A percentile compares a stretch with the other conserved stretches of the same genome.
These are phyloP conservation scores for Leccinum colubrinum DNA, from an alignment of 1,284 basidiomycete species.

Conservation along the genomic window DNA sequence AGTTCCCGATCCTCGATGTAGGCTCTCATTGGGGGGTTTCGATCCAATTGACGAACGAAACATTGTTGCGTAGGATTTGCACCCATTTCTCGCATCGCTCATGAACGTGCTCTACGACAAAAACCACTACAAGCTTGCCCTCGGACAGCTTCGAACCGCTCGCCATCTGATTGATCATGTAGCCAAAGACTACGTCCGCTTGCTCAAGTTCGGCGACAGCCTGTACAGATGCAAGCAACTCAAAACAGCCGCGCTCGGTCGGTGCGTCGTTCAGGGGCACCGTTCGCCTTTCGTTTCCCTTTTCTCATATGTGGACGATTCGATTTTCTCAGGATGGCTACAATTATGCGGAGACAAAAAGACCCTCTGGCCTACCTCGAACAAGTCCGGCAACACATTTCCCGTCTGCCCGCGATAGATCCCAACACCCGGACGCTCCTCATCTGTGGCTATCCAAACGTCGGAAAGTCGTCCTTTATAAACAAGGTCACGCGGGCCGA, in stretches of 20 bases:
- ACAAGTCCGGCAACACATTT: constrained; percentile 96
- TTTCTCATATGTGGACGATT: constrained; percentile 2
- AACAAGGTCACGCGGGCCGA: constrained; percentile 98
- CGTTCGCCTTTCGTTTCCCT: background rate
- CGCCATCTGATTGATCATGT: constrained; percentile 94
- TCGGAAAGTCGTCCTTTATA: constrained; percentile 97
- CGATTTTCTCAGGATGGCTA: constrained; percentile 74
- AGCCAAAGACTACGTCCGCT: constrained; percentile 91
- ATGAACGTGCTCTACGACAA: constrained; percentile 98
- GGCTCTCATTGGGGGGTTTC: constrained; percentile 26
- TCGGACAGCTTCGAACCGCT: constrained; percentile 92
- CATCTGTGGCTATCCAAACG: constrained; percentile 96
- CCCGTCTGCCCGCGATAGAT: constrained; percentile 93
- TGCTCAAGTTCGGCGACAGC: constrained; percentile 95
- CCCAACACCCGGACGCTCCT: constrained; percentile 94
- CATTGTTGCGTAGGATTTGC: constrained; percentile 68
- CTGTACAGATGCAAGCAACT: constrained; percentile 96
- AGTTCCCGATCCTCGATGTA: constrained; percentile 97
- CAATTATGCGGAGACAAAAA: constrained; percentile 95
- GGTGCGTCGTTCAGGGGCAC: constrained; percentile 46
- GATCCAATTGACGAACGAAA: background rate
- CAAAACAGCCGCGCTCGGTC: constrained; percentile 91
- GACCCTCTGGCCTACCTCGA: constrained; percentile 95
- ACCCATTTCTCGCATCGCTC: constrained; percentile 91
- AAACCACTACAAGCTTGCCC: constrained; percentile 94